Base-by-base conservation (phyloP, 176 grass and related monocot genomes). In the Microstegium vimineum region DNA sequence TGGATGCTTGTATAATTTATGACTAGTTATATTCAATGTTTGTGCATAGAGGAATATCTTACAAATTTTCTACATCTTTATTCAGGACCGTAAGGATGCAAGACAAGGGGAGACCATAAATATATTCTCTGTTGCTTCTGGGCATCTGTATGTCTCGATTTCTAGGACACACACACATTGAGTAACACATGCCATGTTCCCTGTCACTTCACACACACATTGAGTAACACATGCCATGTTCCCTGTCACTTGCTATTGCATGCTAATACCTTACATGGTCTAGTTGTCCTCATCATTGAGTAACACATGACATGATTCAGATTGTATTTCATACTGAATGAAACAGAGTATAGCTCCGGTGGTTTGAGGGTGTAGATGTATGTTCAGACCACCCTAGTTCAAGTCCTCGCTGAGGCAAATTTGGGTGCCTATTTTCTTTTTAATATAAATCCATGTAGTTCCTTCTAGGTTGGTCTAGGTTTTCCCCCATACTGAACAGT, bases 81-180 rank as follows among this genome's bases (percentile, higher is more conserved):
- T 91, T 83, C 84, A 94, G 92, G 89, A 82, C 61, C 87, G 31
- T 79, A 90, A 91, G 69, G 89, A 82, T 88, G 84, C 74, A 90
- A 93, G 90, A 67, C 89, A 82, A 71, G 96, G 96, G 82, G 89
- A 98, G 54, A 95, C 89, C 22, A 98, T 98, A 79, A 98, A 98
- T 74, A 98, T 98, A 72, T 98, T 98, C 87, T 98, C 96, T 82
- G 90, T 98, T 95, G 96, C 96, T 84, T 98, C 96, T 70, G 96
- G 96, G 20, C 96, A 98, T 88, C 72, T 98, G 96, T 98, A 88
- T 93, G 96, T 93, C 64, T 49, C 43, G n/a, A 42, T 82, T 81
- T 75, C 61, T 51, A 83, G 61, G 8, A 69, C n/a, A n/a, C n/a
- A n/a, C n/a, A n/a, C n/a, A n/a, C n/a, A n/a, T n/a, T n/a, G n/a